Evolutionary conservation across 495 filamentous ascomycete genomes (phyloP).

Genomic region (Tuber calosporum): DNA sequence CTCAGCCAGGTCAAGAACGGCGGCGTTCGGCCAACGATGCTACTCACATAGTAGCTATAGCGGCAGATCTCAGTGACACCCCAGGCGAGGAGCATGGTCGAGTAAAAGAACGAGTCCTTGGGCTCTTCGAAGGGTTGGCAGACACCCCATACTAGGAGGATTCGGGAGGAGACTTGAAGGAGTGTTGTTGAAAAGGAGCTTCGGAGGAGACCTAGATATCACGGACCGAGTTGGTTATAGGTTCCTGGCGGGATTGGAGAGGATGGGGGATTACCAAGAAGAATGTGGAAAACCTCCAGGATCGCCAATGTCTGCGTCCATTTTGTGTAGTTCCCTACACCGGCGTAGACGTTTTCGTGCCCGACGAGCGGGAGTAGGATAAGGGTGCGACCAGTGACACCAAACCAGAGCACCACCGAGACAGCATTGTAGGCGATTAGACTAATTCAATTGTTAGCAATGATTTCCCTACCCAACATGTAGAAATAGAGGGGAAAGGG

Average conservation of each 20-base stretch:
- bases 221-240: neutral
- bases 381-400: slow-evolving; percentile 57
- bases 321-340: slow-evolving; percentile 58
- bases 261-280: slow-evolving; percentile 50
- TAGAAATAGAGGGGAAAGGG: neutral
- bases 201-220: slow-evolving; percentile 62
- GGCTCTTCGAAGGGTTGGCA: slow-evolving; percentile 59
- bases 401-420: slow-evolving; percentile 66
- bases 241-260: neutral
- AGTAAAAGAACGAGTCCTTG: slow-evolving; percentile 51
- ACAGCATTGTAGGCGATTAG: slow-evolving; percentile 75
- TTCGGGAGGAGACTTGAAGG: slow-evolving; percentile 78
- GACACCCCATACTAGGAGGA: slow-evolving; percentile 79
- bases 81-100: slow-evolving; percentile 74
- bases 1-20: slow-evolving; percentile 68
- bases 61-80: slow-evolving; percentile 76
- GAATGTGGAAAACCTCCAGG: slow-evolving; percentile 75
- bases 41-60: slow-evolving; percentile 78
- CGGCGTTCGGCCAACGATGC: slow-evolving; percentile 56
- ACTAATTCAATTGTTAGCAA: slow-evolving; percentile 26
- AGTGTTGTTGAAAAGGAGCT: slow-evolving; percentile 74
- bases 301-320: slow-evolving; percentile 75
- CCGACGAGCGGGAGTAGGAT: slow-evolving; percentile 51
- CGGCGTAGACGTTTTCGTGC: slow-evolving; percentile 49
- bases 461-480: neutral